Evolutionary conservation across 139 green algal genomes (phyloP), one percentile per base, ranked within the genome.

Genomic region (Chlorella sp.): DNA sequence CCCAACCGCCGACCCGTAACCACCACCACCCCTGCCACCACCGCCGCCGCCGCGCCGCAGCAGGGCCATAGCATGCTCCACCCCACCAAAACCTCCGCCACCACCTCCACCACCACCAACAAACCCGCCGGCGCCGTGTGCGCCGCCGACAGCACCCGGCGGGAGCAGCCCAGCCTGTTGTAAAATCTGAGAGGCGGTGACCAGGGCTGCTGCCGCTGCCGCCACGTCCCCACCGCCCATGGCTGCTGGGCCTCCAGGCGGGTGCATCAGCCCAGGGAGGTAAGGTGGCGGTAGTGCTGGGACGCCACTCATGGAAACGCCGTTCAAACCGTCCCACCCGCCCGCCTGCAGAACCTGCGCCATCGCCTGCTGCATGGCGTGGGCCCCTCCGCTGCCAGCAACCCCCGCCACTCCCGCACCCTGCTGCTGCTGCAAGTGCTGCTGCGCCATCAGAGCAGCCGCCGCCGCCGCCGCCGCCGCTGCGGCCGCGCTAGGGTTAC

Each of bases 301-400:
- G n/a, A n/a, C n/a, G n/a, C 42, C 17, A 10, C 10, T 55, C 10
- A 24, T 24, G 42, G 42, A 55, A 24, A 10, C 42, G 42, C 10
- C 10, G 10, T 17, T 17, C 10, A 55, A 55, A 10, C 17, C 10
- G 17, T 30, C 31, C 33, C 50, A 26, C 22, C 63, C 63, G 29
- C 31, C 63, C 32, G 63, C 63, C 34, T 83, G 75, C 63, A 74
- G 69, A 4, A 50, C 26, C 55, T 74, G 31, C 31, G 62, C 49
- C 77, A 68, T 72, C 77, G 85, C 79, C 62, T 86, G 74, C 55
- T 79, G 71, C 34, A 82, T n/a, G n/a, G n/a, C n/a, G n/a, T n/a
- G n/a, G n/a, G n/a, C n/a, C n/a, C n/a, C n/a, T n/a, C n/a, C n/a
- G n/a, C n/a, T n/a, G n/a, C n/a, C n/a, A n/a, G n/a, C n/a, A n/a